Evolutionary conservation across 179 eudicot species (phyloP), one percentile per base, ranked within the genome.

Genomic region (Spergularia azorica): DNA sequence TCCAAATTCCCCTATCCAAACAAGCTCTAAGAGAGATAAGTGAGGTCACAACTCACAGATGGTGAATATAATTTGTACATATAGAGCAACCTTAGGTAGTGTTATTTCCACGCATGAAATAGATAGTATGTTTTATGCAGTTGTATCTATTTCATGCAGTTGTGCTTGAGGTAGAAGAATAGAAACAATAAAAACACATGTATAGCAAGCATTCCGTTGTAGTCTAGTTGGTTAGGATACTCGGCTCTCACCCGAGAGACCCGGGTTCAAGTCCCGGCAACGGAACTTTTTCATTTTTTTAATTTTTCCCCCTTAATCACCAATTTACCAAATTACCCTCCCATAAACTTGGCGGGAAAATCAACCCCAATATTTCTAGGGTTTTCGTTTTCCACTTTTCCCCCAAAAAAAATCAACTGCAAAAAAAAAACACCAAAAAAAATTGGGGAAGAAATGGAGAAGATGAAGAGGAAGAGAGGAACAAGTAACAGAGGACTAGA

Each of bases 231-330:
- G 98, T 90, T 56, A 94, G 97, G 98, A 94, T 92, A 92, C 93
- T 92, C 91, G 93, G 95, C 98, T 94, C 94, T 93, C 97, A 93
- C 97, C 97, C 91, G 94, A 93, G 91, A 88, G 97, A 94, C 81
- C 97, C 95, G 91, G 95, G 93, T 90, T 92, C 95, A 75, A 92
- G 86, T 92, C 93, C 95, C 97, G 92, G 95, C 95, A 92, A 88
- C 92, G 95, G 95, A 92, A 0, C 6, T 1, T 7, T 76, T 75
- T 75, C 43, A 69, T 69, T 12, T 2, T 60, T 13, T 51, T 6
- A 1, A 2, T 4, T 26, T 16, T 32, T 15, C 36, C 0, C 5
- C 61, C 6, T 32, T 32, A 36, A 3, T 36, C 39, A 36, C 39
- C 39, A 36, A 36, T 1, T 36, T 3, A 36, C 39, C 4, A 2